Percentiles rank a stretch among this genome's conserved stretches.
These are phyloP conservation scores for Cyamopsis tetragonoloba DNA, from an alignment of 306 rosid species.

Conservation along the genomic window DNA sequence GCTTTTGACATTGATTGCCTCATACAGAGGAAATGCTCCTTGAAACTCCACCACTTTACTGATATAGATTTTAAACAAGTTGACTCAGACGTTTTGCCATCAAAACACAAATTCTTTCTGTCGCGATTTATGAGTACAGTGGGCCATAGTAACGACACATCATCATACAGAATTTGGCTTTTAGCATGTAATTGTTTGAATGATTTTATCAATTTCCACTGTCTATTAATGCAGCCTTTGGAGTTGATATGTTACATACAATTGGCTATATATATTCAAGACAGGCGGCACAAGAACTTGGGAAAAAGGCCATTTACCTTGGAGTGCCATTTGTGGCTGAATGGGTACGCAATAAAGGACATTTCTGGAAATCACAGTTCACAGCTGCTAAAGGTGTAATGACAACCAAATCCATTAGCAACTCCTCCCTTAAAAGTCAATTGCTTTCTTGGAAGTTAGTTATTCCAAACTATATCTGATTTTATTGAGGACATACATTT, in stretches of 20 bases:
- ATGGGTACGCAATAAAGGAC: conserved; percentile 92
- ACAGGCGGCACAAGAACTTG: conserved; percentile 96
- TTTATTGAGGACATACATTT: conserved; percentile 14
- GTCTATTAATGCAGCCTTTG: conserved; percentile 57
- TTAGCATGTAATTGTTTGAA: background rate
- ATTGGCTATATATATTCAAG: conserved; percentile 79
- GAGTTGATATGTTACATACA: conserved; percentile 67
- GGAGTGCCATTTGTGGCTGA: conserved; percentile 92
- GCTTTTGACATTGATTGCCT: background rate
- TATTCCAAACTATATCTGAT: conserved; percentile 20
- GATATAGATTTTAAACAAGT: conserved; percentile 7
- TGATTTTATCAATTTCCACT: background rate
- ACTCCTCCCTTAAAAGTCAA: background rate
- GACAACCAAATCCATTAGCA: background rate
- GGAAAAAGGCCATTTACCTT: conserved; percentile 80
- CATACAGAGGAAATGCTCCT: background rate
- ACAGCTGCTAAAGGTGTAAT: conserved; percentile 83
- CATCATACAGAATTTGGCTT: background rate
- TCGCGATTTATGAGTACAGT: background rate
- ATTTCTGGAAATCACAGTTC: conserved; percentile 85
- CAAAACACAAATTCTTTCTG: background rate
- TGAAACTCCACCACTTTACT: background rate
- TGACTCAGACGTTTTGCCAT: background rate
- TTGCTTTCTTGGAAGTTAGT: conserved; percentile 4
- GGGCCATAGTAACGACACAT: background rate